Evolutionary conservation across 1,139 yeast species (phyloP).

Genomic region (Ogataea hybrid): DNA sequence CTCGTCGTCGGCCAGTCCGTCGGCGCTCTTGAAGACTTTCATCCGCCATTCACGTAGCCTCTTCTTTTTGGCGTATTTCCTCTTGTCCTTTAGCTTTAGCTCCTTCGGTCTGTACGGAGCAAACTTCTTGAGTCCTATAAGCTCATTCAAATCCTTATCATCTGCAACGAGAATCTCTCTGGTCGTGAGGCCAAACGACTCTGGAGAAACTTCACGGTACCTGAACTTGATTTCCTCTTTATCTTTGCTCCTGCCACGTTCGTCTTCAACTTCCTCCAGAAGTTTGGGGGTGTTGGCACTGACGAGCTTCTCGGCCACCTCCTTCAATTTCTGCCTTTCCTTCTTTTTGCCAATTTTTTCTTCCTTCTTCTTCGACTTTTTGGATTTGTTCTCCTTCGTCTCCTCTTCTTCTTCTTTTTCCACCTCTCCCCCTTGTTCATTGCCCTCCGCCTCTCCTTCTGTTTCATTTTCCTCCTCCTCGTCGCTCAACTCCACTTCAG

Average conservation of each 20-base stretch:
- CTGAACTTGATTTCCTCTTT: conserved; percentile 58
- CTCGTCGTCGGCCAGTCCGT: conserved; percentile 46
- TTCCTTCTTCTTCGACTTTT: conserved; percentile 48
- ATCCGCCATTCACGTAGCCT: conserved; percentile 89
- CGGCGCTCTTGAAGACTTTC: conserved; percentile 65
- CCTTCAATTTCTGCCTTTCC: conserved; percentile 57
- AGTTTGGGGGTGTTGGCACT: conserved; percentile 48
- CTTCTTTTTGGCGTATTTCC: conserved; percentile 80
- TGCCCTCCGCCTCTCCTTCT: conserved; percentile 27
- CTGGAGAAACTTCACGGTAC: conserved; percentile 95
- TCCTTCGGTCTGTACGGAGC: conserved; percentile 90
- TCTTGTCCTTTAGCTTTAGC: conserved; percentile 69
- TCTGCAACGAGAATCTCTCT: conserved; percentile 90
- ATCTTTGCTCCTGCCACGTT: conserved; percentile 46
- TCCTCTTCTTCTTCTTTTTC: conserved; percentile 27
- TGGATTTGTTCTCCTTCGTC: conserved; percentile 25
- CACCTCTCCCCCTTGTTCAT: conserved; percentile 25
- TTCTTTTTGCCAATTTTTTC: conserved; percentile 41
- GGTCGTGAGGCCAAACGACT: conserved; percentile 79
- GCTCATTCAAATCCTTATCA: conserved; percentile 79
- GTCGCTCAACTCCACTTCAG: conserved; percentile 32
- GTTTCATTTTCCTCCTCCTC: conserved; percentile 25
- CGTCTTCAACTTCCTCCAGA: conserved; percentile 63
- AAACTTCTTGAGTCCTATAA: conserved; percentile 83
- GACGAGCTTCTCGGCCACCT: conserved; percentile 72